Base-by-base conservation (phyloP, 805 yeast species). In the Saturnispora dispora region DNA sequence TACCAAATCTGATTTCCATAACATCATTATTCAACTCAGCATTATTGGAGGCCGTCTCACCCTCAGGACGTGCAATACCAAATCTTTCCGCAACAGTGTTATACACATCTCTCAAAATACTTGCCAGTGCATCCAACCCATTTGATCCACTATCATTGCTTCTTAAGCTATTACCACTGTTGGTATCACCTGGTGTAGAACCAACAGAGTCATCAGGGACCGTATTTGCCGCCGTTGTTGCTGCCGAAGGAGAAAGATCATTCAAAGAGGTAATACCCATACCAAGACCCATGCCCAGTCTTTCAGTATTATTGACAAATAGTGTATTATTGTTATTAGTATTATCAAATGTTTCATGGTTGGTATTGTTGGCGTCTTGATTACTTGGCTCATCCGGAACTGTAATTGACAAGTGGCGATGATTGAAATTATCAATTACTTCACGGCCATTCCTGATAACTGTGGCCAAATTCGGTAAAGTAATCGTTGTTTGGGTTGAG, bases 391-490 rank as follows among this genome's bases (percentile, higher is more conserved):
- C 47, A n/a, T 44, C 45, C 8, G 52, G 47, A 10, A 39, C 30
- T 5, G 33, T 35, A 13, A 45, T 49, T 13, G 45, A 58, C 35
- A 67, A 51, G 33, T 62, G 61, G 48, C 71, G 55, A 15, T 63
- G 53, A 48, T 63, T 62, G 50, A 68, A 63, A 20, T 61, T 65
- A 5, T 64, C 55, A 57, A 64, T 60, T 13, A 62, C 53, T 18
- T 57, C 58, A 48, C 70, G 58, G 45, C 66, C 62, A 28, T 62
- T 66, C 46, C 64, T 58, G 11, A 68, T 60, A 46, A 68, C 63
- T 22, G 60, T 54, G 2, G 72, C 71, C 55, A 65, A 62, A 52
- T 66, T 69, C 11, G 69, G 75, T 50, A 63, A 58, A 27, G 63
- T 63, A 50, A 69, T 65, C 9, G 71, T 65, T 11, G 69, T 67